Evolutionary conservation across 345 rosid genomes (phyloP).

Genomic region (Lepidium didymum): DNA sequence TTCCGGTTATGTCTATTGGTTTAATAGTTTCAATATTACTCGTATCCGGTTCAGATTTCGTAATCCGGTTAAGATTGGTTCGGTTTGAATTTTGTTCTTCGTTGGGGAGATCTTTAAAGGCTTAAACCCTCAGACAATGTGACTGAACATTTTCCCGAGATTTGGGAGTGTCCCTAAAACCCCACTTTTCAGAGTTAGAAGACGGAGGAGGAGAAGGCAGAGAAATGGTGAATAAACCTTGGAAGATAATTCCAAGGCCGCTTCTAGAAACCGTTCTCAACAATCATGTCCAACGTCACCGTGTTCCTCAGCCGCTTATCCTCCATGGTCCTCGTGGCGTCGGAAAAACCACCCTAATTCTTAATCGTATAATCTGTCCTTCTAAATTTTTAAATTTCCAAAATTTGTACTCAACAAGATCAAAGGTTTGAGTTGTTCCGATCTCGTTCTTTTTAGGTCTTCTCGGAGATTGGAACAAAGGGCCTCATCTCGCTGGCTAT

Average conservation of each 20-base stretch:
- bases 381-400: background rate
- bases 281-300: conserved; percentile 93
- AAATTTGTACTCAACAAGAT: background rate
- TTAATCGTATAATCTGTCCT: conserved; percentile 45
- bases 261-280: conserved; percentile 76
- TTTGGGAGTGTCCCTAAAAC: conserved; percentile 25
- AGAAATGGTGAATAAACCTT: conserved; percentile 70
- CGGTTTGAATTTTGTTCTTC: background rate
- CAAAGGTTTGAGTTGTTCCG: conserved; percentile 2
- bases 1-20: background rate
- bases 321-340: conserved; percentile 98
- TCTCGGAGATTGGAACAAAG: conserved; percentile 75
- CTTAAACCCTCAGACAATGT: conserved; percentile 11
- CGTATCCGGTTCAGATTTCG: background rate
- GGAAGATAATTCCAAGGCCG: conserved; percentile 86
- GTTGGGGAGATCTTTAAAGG: conserved; percentile 2
- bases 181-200: background rate
- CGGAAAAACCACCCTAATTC: conserved; percentile 92
- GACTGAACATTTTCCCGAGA: conserved; percentile 23
- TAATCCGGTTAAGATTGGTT: background rate
- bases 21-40: background rate
- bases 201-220: background rate
- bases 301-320: conserved; percentile 89
- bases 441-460: conserved; percentile 44
- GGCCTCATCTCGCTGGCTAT: conserved; percentile 81